phyloP scores from a whole-genome alignment of 2,329 filamentous ascomycete genomes.

The Fusarium ambrosium region DNA sequence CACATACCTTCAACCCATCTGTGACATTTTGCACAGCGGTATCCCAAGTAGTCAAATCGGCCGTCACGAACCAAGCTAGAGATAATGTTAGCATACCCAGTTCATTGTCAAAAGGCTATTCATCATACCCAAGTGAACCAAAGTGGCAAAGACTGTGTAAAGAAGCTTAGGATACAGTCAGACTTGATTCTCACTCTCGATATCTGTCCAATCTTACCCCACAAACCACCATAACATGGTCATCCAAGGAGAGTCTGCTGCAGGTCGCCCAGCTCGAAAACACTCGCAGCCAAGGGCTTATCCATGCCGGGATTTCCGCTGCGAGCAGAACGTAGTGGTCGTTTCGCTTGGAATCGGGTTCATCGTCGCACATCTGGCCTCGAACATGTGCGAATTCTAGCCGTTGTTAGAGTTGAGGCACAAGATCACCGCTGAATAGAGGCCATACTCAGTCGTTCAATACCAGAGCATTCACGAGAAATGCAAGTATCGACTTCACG shows the following conservation, averaged over 20 bases:
- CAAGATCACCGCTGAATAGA: not conserved
- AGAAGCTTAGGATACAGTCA: slow-evolving; percentile 41
- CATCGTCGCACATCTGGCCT: slow-evolving; percentile 51
- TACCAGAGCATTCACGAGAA: slow-evolving; percentile 26
- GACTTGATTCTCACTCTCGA: not conserved
- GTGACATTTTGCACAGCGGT: slow-evolving; percentile 13
- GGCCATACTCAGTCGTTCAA: slow-evolving; percentile 40
- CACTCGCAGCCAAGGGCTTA: slow-evolving; percentile 54
- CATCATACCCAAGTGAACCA: slow-evolving; percentile 28
- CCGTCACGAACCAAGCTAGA: slow-evolving; percentile 22
- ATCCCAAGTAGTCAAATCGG: slow-evolving; percentile 13
- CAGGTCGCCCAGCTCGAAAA: slow-evolving; percentile 53
- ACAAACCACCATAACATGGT: slow-evolving; percentile 56
- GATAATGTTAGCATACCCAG: slow-evolving; percentile 6
- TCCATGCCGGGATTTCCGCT: slow-evolving; percentile 52
- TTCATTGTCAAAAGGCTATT: not conserved
- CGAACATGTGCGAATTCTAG: slow-evolving; percentile 51
- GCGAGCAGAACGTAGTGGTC: slow-evolving; percentile 53
- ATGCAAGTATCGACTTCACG: slow-evolving; percentile 30
- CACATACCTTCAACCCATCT: slow-evolving; percentile 32
- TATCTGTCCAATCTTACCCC: slow-evolving; percentile 43
- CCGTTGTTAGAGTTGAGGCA: slow-evolving; percentile 11
- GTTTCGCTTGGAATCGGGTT: slow-evolving; percentile 48
- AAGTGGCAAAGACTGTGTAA: slow-evolving; percentile 34
- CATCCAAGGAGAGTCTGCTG: slow-evolving; percentile 52